Evolutionary conservation across 2,329 filamentous ascomycete species (phyloP).

Genomic region (Macroventuria anomochaeta): DNA sequence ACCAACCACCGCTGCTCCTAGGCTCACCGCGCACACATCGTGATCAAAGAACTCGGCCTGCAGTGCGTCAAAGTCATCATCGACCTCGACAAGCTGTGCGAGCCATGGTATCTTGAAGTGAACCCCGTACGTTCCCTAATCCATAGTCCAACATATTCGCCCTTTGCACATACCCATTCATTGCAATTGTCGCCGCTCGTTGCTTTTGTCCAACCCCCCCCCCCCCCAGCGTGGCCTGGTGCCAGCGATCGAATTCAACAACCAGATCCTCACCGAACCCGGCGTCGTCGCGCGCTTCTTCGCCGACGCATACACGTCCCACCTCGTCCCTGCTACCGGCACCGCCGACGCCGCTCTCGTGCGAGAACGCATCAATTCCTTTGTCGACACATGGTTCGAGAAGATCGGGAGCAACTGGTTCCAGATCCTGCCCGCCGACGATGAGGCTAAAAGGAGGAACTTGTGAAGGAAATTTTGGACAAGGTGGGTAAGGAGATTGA

Average conservation of each 20-base stretch:
- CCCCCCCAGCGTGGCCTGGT: conserved; percentile 75
- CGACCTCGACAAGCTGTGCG: conserved; percentile 71
- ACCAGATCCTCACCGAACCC: conserved; percentile 74
- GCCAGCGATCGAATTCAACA: conserved; percentile 68
- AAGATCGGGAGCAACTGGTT: conserved; percentile 63
- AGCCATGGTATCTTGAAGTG: conserved; percentile 75
- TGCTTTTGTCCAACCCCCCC: no score
- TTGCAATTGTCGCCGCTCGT: no score
- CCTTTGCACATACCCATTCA: no score
- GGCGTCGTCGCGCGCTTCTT: conserved; percentile 75
- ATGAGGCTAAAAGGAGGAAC: conserved; percentile 57
- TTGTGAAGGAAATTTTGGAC: conserved; percentile 60
- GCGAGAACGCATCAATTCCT: conserved; percentile 73
- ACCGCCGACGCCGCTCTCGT: conserved; percentile 62
- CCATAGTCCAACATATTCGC: no score
- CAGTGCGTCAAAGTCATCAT: conserved; percentile 75
- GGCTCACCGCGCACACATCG: conserved; percentile 78
- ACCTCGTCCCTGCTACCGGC: conserved; percentile 66
- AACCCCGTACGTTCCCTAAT: conserved; percentile 72
- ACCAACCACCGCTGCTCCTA: conserved; percentile 74
- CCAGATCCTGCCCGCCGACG: conserved; percentile 55
- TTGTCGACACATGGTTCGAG: conserved; percentile 71
- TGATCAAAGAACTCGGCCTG: conserved; percentile 69
- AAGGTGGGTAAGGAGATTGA: conserved; percentile 74
- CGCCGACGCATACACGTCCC: conserved; percentile 71